These are phyloP conservation scores for Ceratonia siliqua DNA, from an alignment of 306 rosid species.

Conservation along the genomic window DNA sequence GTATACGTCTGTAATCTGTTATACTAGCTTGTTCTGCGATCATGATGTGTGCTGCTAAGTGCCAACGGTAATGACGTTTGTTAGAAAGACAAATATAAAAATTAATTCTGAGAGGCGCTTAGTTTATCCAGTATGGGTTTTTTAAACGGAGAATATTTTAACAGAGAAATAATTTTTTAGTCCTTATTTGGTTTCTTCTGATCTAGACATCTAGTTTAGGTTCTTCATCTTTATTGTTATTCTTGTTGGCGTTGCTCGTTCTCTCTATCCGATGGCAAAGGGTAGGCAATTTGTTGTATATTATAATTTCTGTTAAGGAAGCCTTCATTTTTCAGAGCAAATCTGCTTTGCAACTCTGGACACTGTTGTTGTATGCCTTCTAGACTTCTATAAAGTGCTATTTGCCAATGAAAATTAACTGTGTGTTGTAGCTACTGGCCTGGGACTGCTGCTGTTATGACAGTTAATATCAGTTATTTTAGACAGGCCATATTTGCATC, in stretches of 20 bases:
- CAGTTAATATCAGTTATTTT: background rate
- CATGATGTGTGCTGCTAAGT: background rate
- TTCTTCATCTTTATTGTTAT: background rate
- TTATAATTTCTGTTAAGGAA: background rate
- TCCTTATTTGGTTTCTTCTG: background rate
- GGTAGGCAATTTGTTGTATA: background rate
- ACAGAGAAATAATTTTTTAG: background rate
- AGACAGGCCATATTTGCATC: background rate
- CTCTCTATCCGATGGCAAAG: background rate
- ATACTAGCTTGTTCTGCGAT: background rate
- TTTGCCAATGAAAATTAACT: background rate
- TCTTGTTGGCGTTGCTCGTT: background rate
- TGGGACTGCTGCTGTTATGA: background rate
- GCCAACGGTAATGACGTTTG: background rate
- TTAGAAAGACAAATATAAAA: background rate
- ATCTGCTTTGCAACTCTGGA: background rate
- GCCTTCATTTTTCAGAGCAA: background rate
- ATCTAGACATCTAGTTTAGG: constrained; percentile 12
- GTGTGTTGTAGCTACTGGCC: background rate
- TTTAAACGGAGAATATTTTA: background rate
- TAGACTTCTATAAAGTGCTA: no score
- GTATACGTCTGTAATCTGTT: background rate
- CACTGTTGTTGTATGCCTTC: no score
- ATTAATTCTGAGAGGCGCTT: background rate
- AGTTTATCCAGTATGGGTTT: constrained; percentile 21